Evolutionary conservation across 306 rosid genomes (phyloP), one percentile per base, ranked within the genome.

Genomic region (Vigna trinervia): DNA sequence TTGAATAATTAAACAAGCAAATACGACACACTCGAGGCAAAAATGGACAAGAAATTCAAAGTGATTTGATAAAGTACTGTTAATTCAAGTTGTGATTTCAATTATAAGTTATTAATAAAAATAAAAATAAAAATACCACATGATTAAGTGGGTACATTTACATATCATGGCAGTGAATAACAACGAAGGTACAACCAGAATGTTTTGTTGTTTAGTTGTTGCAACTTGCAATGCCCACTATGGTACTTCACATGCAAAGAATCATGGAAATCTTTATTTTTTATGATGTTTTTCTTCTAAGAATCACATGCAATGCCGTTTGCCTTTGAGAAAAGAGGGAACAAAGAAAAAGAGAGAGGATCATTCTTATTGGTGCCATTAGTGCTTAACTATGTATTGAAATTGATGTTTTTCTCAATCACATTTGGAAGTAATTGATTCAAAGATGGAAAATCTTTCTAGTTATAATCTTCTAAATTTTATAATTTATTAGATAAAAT

Each of bases 181-280:
- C 19, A 47, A 63, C 3, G 12, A 61, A 5, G 38, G 45, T 61
- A 32, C 20, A 61, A 23, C 7, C 48, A 63, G 0, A 63, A 36
- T 34, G 69, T 32, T 36, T 36, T 30, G 39, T 34, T 32, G 26
- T 34, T 60, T 60, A 30, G 46, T n/a, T 62, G 47, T 57, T 57
- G 34, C 62, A 57, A 57, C 3, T 62, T 36, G 69, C 69, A 34
- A 63, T 36, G 4, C 15, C 69, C 69, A 63, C 69, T 63, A 63
- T 36, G 48, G 15, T 4, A 34, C 64, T 63, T 76, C 73, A 76
- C 80, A 76, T 77, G 81, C 81, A 56, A 67, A 67, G 11, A 56
- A 60, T 26, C 8, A 46, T 56, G 0, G 2, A 10, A 54, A 58
- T 67, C 45, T 15, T 39, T 38, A 51, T n/a, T 50, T 23, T 50